These are phyloP conservation scores for Lentinus tigrinus DNA, from an alignment of 768 basidiomycete species.

Conservation along the genomic window DNA sequence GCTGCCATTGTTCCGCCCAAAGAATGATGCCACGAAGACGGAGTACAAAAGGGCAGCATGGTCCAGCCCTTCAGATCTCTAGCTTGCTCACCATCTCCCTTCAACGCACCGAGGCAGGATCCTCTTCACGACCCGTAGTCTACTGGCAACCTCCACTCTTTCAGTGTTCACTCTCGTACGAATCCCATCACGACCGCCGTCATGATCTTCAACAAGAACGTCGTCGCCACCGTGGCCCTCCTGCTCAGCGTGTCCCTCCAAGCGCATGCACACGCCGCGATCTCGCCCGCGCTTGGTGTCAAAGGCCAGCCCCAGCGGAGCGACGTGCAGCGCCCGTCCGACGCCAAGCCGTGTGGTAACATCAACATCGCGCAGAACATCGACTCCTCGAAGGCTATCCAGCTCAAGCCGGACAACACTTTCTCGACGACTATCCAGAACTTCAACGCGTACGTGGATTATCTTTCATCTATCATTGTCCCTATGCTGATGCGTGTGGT, in stretches of 20 bases:
- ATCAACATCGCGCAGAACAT: conserved; percentile 40
- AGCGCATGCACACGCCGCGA: conserved; percentile 40
- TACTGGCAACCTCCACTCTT: not conserved
- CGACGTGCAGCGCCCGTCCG: conserved; percentile 32
- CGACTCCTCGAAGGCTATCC: conserved; percentile 32
- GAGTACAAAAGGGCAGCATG: too few relatives aligned
- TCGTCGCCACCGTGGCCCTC: conserved; percentile 28
- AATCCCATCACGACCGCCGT: not conserved
- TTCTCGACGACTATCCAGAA: conserved; percentile 42
- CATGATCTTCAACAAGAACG: conserved; percentile 28
- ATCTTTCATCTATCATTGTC: not conserved
- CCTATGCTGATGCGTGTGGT: not conserved
- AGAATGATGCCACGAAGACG: not conserved
- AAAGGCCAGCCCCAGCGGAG: conserved; percentile 22
- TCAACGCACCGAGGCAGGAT: conserved; percentile 16
- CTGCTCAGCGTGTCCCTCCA: conserved; percentile 36
- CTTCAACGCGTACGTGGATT: conserved; percentile 44
- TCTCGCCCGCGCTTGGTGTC: conserved; percentile 43
- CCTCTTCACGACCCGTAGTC: conserved; percentile 12
- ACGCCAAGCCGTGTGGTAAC: conserved; percentile 40
- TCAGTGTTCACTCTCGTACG: not conserved
- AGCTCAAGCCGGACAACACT: conserved; percentile 35
- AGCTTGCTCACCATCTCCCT: not conserved
- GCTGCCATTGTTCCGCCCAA: not conserved
- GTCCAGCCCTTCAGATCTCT: not conserved